Base-by-base conservation (phyloP, 768 basidiomycete species). In the Hemileccinum rubropunctum region DNA sequence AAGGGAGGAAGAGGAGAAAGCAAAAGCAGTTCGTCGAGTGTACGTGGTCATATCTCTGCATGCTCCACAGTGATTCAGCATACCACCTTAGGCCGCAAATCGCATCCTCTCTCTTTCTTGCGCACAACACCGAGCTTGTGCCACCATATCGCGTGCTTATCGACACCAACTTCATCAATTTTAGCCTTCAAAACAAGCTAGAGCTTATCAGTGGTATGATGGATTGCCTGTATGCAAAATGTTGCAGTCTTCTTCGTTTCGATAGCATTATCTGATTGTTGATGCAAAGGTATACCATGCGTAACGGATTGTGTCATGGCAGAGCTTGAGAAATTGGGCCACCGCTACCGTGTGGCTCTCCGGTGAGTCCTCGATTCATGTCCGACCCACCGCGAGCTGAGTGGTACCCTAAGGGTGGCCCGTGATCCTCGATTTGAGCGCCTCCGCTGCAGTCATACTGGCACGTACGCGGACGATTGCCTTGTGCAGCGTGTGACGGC, bases 221-320 rank as follows among this genome's bases (percentile, higher is more conserved):
- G 97, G 97, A 99, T 64, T 95, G 93, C 62, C 76, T 98, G 14
- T 97, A 91, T 69, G 97, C 97, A 12, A 98, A 99, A 75, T 98
- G 95, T 95, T 38, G 58, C 49, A 81, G 68, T 32, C 6, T 35
- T 27, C 15, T 44, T 20, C 12, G 14, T 41, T 44, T 41, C 28
- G 15, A 11, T 5, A 4, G 41, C 45, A 35, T 48, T 26, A 33
- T 34, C 44, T 58, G 34, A 56, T 38, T 44, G 15, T 47, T 37
- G 38, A 21, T 36, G 40, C 33, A 18, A 60, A 98, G 95, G 94
- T 68, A 98, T 98, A 59, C 97, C 97, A 1, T 97, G 94, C 58
- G 89, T 99, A n/a, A 98, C 97, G 23, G 97, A 98, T 70, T 99
- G 97, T 61, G 97, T 99, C 12, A 88, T 98, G 80, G 97, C 95